Evolutionary conservation across 495 filamentous ascomycete species (phyloP).

Genomic region (Talaromyces trachyspermus): DNA sequence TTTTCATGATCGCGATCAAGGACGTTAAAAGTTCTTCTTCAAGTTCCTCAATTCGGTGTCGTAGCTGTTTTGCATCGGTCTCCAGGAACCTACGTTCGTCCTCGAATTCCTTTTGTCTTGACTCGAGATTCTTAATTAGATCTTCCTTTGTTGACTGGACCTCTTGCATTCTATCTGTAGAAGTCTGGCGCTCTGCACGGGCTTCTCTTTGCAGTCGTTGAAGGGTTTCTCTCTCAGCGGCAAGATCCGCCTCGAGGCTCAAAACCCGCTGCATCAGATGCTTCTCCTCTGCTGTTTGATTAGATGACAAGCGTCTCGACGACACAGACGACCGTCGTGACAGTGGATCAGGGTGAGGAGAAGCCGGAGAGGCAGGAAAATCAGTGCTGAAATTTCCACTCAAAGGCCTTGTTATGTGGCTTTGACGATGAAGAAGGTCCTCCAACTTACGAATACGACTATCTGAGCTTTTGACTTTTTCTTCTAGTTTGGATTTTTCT

Average conservation of each 20-base stretch:
- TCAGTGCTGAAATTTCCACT: constrained; percentile 57
- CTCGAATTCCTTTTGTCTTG: constrained; percentile 79
- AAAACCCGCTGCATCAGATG: constrained; percentile 60
- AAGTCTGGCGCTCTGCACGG: constrained; percentile 58
- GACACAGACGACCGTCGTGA: constrained; percentile 58
- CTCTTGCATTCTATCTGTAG: constrained; percentile 65
- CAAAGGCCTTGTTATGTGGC: constrained; percentile 60
- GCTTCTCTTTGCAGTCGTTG: constrained; percentile 54
- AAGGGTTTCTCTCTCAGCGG: constrained; percentile 52
- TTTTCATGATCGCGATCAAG: constrained; percentile 78
- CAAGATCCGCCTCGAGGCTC: constrained; percentile 75
- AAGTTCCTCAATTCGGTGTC: constrained; percentile 69
- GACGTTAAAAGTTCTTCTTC: constrained; percentile 86
- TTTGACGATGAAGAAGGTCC: constrained; percentile 85
- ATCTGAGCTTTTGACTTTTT: constrained; percentile 77
- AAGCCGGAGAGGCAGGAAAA: constrained; percentile 39
- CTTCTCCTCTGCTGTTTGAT: constrained; percentile 58
- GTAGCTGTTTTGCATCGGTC: constrained; percentile 65
- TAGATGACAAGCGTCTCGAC: constrained; percentile 60
- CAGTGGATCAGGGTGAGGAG: constrained; percentile 47
- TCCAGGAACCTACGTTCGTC: constrained; percentile 76
- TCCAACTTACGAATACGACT: constrained; percentile 88
- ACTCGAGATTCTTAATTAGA: constrained; percentile 88
- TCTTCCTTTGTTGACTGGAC: constrained; percentile 88
- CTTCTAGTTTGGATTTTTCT: constrained; percentile 73